phyloP scores from a whole-genome alignment of 2,329 filamentous ascomycete genomes.

The Arthrobotrys sinensis region DNA sequence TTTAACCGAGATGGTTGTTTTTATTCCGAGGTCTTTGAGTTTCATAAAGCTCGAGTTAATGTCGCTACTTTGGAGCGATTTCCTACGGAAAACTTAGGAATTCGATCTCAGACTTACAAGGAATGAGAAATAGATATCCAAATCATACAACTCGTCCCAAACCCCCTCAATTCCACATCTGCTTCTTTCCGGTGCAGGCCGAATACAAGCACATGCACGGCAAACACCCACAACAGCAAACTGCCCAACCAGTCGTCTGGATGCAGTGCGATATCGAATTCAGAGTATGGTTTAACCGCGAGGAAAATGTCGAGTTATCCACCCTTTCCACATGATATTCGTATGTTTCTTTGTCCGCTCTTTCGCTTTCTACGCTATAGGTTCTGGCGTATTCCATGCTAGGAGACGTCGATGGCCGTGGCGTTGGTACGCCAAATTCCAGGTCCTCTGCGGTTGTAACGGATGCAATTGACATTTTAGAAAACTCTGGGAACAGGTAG shows the following conservation, averaged over 20 bases:
- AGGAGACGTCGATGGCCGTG: conserved; percentile 32
- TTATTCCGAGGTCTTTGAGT: too few species aligned
- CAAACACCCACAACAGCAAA: conserved; percentile 57
- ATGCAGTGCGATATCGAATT: conserved; percentile 54
- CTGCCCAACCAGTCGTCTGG: conserved; percentile 46
- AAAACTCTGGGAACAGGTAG: conserved; percentile 1
- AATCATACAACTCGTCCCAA: not conserved
- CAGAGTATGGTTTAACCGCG: conserved; percentile 31
- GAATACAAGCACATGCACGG: conserved; percentile 50
- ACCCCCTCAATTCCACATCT: conserved; percentile 31
- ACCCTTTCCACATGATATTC: conserved; percentile 20
- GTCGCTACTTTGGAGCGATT: too few species aligned
- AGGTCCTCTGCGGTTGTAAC: conserved; percentile 27
- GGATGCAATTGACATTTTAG: conserved; percentile 39
- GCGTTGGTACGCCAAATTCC: conserved; percentile 19
- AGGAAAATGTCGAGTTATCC: conserved; percentile 25
- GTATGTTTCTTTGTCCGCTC: conserved; percentile 28
- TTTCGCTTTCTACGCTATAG: not conserved
- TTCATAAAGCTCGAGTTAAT: too few species aligned
- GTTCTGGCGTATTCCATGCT: conserved; percentile 50
- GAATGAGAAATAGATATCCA: not conserved
- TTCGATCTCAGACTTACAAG: not conserved
- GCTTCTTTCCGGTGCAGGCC: conserved; percentile 49
- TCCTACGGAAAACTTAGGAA: too few species aligned
- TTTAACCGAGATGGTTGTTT: too few species aligned